A percentile compares a stretch with the other conserved stretches of the same genome.
Evolutionary conservation across 2,329 filamentous ascomycete species (phyloP).

Genomic region (Cryphonectria parasitica): DNA sequence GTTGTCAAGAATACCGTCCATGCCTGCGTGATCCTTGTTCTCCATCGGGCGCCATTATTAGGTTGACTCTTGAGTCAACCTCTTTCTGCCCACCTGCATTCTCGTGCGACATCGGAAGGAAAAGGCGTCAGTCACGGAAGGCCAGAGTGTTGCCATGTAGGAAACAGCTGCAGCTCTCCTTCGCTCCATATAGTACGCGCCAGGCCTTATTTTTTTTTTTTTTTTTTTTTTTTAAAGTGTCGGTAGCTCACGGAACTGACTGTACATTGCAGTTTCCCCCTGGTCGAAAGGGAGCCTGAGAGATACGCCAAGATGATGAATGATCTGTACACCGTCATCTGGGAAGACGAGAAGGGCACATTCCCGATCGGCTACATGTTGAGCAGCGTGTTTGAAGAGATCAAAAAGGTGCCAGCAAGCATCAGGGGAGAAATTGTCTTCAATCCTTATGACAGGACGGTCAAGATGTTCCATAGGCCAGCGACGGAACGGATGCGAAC

Average conservation of each 20-base stretch:
- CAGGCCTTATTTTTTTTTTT: background rate
- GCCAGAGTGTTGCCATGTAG: background rate
- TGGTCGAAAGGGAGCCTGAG: conserved; percentile 63
- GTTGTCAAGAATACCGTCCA: background rate
- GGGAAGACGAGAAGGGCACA: conserved; percentile 64
- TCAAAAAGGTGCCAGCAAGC: conserved; percentile 50
- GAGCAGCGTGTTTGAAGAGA: conserved; percentile 52
- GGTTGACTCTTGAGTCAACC: conserved; percentile 2
- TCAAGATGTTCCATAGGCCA: conserved; percentile 64
- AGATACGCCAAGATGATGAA: conserved; percentile 60
- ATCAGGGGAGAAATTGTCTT: conserved; percentile 65
- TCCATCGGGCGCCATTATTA: conserved; percentile 12
- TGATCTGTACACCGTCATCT: conserved; percentile 68
- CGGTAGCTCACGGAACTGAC: conserved; percentile 19
- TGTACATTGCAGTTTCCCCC: conserved; percentile 70
- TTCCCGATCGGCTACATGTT: conserved; percentile 66
- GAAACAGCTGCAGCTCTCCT: background rate
- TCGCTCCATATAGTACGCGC: background rate
- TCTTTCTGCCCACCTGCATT: background rate
- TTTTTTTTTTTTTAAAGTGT: too few relatives aligned
- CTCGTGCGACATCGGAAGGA: conserved; percentile 30
- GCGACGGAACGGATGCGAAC: conserved; percentile 66
- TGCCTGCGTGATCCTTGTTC: conserved; percentile 9
- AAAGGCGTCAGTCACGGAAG: background rate
- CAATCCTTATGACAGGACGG: conserved; percentile 60